These are phyloP conservation scores for Russula emetica DNA, from an alignment of 768 basidiomycete genomes.

Conservation along the genomic window DNA sequence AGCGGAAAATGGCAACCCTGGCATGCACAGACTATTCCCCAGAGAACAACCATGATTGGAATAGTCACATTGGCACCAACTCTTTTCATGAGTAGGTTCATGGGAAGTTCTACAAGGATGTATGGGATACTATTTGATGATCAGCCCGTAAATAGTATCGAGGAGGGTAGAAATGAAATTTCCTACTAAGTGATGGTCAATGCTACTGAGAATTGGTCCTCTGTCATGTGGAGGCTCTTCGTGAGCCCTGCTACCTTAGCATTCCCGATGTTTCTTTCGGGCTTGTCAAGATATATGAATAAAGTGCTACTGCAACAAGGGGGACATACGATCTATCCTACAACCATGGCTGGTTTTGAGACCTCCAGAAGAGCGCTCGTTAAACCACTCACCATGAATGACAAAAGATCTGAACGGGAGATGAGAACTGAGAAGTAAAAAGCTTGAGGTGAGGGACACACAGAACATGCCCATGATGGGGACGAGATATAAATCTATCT, in stretches of 20 bases:
- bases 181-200: slow-evolving; percentile 25
- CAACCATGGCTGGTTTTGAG: too few species aligned
- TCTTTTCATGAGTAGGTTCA: slow-evolving; percentile 36
- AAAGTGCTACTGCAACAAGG: neutral
- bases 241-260: slow-evolving; percentile 36
- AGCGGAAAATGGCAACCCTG: slow-evolving; percentile 45
- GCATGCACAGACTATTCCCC: slow-evolving; percentile 60
- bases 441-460: neutral
- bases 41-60: slow-evolving; percentile 57
- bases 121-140: slow-evolving; percentile 31
- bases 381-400: slow-evolving; percentile 21
- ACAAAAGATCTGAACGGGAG: slow-evolving; percentile 18
- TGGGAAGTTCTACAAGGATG: slow-evolving; percentile 30
- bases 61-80: slow-evolving; percentile 56
- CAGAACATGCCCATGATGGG: slow-evolving; percentile 25
- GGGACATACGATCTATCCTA: slow-evolving; percentile 26
- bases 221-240: slow-evolving; percentile 32
- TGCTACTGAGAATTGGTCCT: slow-evolving; percentile 31
- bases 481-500: slow-evolving; percentile 21
- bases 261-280: slow-evolving; percentile 32
- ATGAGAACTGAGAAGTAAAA: neutral
- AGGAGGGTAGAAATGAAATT: neutral
- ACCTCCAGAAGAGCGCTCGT: too few species aligned
- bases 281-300: neutral
- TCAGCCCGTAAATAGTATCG: slow-evolving; percentile 19